Conservation (phyloP, 257 asterid genomes). For the Capsicum pubescens region DNA sequence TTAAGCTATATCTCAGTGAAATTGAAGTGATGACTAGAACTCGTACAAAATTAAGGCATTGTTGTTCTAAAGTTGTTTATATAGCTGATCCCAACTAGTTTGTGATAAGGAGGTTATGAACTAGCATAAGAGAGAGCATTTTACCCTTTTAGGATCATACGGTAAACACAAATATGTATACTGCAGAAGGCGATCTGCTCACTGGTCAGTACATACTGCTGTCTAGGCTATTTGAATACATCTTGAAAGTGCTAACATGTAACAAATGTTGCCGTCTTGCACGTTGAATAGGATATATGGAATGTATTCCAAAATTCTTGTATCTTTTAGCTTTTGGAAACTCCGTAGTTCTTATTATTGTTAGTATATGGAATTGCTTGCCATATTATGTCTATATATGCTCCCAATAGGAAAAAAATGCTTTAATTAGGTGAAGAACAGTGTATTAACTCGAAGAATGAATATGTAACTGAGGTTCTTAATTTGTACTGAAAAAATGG, state of each 20-base stretch:
- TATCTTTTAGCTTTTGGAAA: neutral
- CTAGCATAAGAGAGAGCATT: conserved; percentile 17
- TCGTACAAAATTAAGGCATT: neutral
- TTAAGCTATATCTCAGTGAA: neutral
- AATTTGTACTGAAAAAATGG: neutral
- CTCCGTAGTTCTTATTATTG: neutral
- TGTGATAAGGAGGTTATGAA: neutral
- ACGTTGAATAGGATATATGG: neutral
- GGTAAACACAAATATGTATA: neutral
- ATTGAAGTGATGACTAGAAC: neutral
- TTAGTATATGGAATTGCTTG: neutral
- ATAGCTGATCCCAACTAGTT: neutral
- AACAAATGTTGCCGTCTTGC: neutral
- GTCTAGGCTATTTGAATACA: conserved; percentile 18
- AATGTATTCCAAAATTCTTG: neutral
- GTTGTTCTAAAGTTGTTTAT: neutral
- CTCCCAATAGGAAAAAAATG: neutral
- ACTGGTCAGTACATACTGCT: neutral
- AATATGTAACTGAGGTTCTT: neutral
- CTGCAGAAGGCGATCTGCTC: neutral
- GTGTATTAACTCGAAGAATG: neutral
- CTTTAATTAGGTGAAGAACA: neutral
- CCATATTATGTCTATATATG: neutral
- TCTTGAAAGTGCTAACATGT: neutral
- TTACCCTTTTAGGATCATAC: neutral